A percentile compares a stretch with the other conserved stretches of the same genome.
Evolutionary conservation across 805 yeast genomes (phyloP).

Genomic region (Geotrichum ghanense): DNA sequence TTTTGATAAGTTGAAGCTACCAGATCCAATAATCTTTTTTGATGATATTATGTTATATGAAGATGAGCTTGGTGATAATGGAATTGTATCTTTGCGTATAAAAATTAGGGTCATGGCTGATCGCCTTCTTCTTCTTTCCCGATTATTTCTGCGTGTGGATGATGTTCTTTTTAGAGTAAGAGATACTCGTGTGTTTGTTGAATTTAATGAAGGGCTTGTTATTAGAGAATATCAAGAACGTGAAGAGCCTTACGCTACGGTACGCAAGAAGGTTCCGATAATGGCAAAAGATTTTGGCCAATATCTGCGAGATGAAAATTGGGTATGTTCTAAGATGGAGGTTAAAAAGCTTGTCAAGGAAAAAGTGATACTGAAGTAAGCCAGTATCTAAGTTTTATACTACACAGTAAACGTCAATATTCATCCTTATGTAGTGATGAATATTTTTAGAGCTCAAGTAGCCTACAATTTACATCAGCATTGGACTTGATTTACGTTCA

Average conservation of each 20-base stretch:
- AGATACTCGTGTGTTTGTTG: slow-evolving; percentile 78
- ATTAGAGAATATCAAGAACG: slow-evolving; percentile 70
- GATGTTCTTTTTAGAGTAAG: slow-evolving; percentile 73
- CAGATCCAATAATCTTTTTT: slow-evolving; percentile 79
- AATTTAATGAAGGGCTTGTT: slow-evolving; percentile 50
- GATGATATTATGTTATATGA: slow-evolving; percentile 85
- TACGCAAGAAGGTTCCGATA: slow-evolving; percentile 24
- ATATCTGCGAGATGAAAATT: slow-evolving; percentile 67
- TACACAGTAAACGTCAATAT: background rate
- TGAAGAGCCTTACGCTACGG: slow-evolving; percentile 40
- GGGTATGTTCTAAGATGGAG: slow-evolving; percentile 64
- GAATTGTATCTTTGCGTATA: slow-evolving; percentile 64
- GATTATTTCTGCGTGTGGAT: slow-evolving; percentile 83
- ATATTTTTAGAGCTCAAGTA: background rate
- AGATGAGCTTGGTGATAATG: slow-evolving; percentile 95
- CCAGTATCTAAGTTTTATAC: too few relatives aligned
- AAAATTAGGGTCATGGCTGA: slow-evolving; percentile 85
- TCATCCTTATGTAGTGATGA: background rate
- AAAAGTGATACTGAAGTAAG: slow-evolving; percentile 5
- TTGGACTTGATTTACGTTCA: too few relatives aligned
- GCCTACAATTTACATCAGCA: slow-evolving; percentile 15
- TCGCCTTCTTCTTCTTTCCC: slow-evolving; percentile 57
- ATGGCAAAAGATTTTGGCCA: slow-evolving; percentile 56
- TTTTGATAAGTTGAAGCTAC: slow-evolving; percentile 49
- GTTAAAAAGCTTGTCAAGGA: slow-evolving; percentile 30